Evolutionary conservation across 768 basidiomycete species (phyloP), one percentile per base, ranked within the genome.

Genomic region (Hortiboletus campestris): DNA sequence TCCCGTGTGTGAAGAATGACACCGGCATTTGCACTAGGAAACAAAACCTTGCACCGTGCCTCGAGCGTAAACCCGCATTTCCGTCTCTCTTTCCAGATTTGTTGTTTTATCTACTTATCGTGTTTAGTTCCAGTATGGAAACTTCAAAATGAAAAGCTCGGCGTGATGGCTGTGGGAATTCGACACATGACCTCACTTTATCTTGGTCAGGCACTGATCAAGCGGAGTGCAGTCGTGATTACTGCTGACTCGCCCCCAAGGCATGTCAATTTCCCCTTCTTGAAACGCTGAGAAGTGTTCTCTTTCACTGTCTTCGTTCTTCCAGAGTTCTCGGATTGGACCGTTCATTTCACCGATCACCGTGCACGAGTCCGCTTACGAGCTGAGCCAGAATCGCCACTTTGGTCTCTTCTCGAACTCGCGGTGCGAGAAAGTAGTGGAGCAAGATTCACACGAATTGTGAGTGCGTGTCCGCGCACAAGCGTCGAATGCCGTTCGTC

Each of bases 121-220:
- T 53, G 43, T 47, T 42, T 53, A 28, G 51, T 56, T 34, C 50
- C 48, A 45, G 51, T 61, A 53, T 13, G 55, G 57, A 51, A 55
- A 40, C 40, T 19, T 28, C 52, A 64, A 69, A 67, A 67, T 69
- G 59, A 69, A 69, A 67, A 48, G 57, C 56, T 57, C 53, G 57
- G 61, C 58, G 35, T 53, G 41, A 49, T 45, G 31, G 56, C 43
- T 61, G 56, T 63, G 64, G 54, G 67, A 67, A 66, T 34, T 40
- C n/a, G 39, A 55, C 49, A 59, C 7, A 59, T 53, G 51, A 57
- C 56, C 45, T 62, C 63, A 62, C 58, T 59, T 59, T 65, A 70
- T 63, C 61, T 25, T 56, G 46, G 54, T 59, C 65, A 70, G 68
- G 70, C 63, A 69, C 68, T 61, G 57, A 65, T 57, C 57, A 45